A percentile compares a stretch with the other conserved stretches of the same genome.
These are phyloP conservation scores for Populus simonii DNA, from an alignment of 345 rosid genomes.

Conservation along the genomic window DNA sequence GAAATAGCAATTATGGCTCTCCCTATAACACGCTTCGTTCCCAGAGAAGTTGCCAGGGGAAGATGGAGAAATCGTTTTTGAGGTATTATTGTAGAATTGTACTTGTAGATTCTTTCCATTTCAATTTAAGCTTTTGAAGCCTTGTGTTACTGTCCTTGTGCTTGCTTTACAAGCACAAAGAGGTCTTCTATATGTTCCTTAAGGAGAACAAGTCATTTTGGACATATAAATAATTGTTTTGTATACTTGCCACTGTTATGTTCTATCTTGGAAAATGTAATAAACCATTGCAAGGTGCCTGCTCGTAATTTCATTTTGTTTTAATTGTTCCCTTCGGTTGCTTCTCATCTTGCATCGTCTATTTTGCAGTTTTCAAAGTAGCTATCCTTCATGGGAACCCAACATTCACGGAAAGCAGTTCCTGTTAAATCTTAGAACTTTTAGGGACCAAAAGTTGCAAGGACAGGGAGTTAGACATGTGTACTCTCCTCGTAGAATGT, in stretches of 20 bases:
- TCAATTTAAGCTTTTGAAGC: not conserved
- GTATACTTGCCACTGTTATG: not conserved
- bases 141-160: not conserved
- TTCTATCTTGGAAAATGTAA: not conserved
- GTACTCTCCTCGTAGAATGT: slow-evolving; percentile 40
- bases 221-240: not conserved
- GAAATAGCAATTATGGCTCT: slow-evolving; percentile 83
- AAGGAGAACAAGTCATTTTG: not conserved
- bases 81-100: slow-evolving; percentile 46
- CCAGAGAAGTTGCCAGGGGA: slow-evolving; percentile 91
- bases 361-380: slow-evolving; percentile 77
- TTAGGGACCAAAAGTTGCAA: slow-evolving; percentile 69
- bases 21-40: slow-evolving; percentile 46
- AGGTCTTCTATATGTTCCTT: not conserved
- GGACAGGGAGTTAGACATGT: slow-evolving; percentile 43
- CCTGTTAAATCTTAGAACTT: slow-evolving; percentile 63
- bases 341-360: not conserved
- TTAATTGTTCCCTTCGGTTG: not conserved
- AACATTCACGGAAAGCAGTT: slow-evolving; percentile 76
- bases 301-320: not conserved
- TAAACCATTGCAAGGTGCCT: not conserved
- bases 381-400: slow-evolving; percentile 90
- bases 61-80: slow-evolving; percentile 96
- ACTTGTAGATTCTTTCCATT: not conserved
- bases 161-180: not conserved